These are phyloP conservation scores for Myotisia sp. DNA, from an alignment of 2,329 filamentous ascomycete species.

Conservation along the genomic window DNA sequence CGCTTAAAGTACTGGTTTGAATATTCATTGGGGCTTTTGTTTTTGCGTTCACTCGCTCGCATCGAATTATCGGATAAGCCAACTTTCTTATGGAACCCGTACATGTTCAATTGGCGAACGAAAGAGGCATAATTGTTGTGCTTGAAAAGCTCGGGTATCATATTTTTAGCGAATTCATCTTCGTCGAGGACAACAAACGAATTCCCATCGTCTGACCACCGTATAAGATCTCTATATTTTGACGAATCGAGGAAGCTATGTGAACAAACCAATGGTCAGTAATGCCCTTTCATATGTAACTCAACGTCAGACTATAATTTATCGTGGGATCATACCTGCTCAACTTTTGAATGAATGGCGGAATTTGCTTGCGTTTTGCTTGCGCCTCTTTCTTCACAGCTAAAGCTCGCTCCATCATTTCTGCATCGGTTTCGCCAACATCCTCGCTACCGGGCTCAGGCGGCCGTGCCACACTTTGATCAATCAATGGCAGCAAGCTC, in stretches of 20 bases:
- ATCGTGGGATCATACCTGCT: constrained; percentile 56
- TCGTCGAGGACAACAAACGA: constrained; percentile 95
- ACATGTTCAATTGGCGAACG: constrained; percentile 56
- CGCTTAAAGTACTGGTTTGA: constrained; percentile 93
- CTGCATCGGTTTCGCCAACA: constrained; percentile 51
- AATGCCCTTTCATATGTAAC: neutral
- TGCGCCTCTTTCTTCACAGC: constrained; percentile 77
- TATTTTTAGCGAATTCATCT: constrained; percentile 64
- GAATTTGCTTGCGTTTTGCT: constrained; percentile 85
- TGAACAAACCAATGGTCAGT: constrained; percentile 12
- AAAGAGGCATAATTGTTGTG: constrained; percentile 70
- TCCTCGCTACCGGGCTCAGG: constrained; percentile 30
- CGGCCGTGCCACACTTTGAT: constrained; percentile 16
- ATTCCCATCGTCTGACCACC: constrained; percentile 92
- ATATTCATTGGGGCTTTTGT: constrained; percentile 97
- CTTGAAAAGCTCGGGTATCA: constrained; percentile 64
- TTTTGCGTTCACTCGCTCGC: constrained; percentile 91
- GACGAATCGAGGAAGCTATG: constrained; percentile 79
- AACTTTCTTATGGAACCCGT: constrained; percentile 55
- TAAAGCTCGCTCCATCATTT: constrained; percentile 64
- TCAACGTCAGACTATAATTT: too few species aligned
- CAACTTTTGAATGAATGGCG: constrained; percentile 92
- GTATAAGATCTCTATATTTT: constrained; percentile 85
- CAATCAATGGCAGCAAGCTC: constrained; percentile 17
- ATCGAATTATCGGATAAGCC: constrained; percentile 93